Percentiles rank a stretch among this genome's conserved stretches.
Conservation (phyloP, 352 stramenopile genomes). For the Phytophthora tubulina region DNA sequence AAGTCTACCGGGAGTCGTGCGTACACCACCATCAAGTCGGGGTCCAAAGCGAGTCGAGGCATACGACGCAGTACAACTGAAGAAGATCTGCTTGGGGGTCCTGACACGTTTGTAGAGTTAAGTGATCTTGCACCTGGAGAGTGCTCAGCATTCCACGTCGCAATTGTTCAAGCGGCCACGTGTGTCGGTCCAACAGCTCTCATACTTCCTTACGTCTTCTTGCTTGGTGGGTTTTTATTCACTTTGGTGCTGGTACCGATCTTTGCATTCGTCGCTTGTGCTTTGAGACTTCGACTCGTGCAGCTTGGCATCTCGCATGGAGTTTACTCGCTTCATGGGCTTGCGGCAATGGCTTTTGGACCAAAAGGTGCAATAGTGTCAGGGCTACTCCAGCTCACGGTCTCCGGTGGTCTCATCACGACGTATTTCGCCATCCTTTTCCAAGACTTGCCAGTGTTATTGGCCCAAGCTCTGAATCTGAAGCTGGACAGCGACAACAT, state of each 20-base stretch:
- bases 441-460: constrained; percentile 50
- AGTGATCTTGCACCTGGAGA: constrained; percentile 51
- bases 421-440: constrained; percentile 56
- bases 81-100: constrained; percentile 57
- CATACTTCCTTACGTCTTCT: constrained; percentile 52
- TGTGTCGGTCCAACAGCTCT: constrained; percentile 52
- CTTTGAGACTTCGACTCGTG: constrained; percentile 45
- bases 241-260: constrained; percentile 47
- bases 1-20: constrained; percentile 10
- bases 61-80: constrained; percentile 27
- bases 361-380: constrained; percentile 39
- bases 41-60: constrained; percentile 17
- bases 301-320: constrained; percentile 58
- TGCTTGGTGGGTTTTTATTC: constrained; percentile 57
- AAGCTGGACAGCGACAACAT: constrained; percentile 40
- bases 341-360: constrained; percentile 58
- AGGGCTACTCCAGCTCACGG: constrained; percentile 42
- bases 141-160: constrained; percentile 42
- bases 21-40: constrained; percentile 22
- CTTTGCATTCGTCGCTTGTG: constrained; percentile 44
- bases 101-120: constrained; percentile 54
- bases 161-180: constrained; percentile 44
- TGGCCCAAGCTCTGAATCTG: constrained; percentile 48
- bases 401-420: constrained; percentile 52
- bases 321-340: constrained; percentile 64